These are phyloP conservation scores for Wickerhamomyces strasburgensis DNA, from an alignment of 805 yeast species.

Conservation along the genomic window DNA sequence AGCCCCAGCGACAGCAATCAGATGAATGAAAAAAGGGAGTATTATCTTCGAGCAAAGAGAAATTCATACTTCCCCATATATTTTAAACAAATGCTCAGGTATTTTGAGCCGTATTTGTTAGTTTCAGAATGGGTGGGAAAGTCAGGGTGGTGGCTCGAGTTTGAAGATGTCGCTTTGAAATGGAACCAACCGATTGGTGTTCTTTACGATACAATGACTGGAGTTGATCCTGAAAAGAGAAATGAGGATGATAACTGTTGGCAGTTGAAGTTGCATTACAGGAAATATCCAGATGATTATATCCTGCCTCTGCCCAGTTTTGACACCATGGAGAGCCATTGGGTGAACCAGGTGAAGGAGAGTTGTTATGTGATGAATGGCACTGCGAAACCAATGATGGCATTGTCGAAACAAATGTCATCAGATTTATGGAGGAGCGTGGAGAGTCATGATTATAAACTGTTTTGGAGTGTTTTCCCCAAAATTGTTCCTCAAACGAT, in stretches of 20 bases:
- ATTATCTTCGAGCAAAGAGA: constrained; percentile 30
- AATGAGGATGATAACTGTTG: constrained; percentile 35
- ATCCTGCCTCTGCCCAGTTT: constrained; percentile 35
- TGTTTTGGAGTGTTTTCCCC: constrained; percentile 19
- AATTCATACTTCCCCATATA: constrained; percentile 49
- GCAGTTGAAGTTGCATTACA: constrained; percentile 39
- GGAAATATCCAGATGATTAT: constrained; percentile 39
- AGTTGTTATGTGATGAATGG: constrained; percentile 73
- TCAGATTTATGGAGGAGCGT: constrained; percentile 52
- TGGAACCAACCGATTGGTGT: constrained; percentile 77
- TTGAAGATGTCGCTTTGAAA: constrained; percentile 54
- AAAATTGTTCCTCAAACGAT: constrained; percentile 23
- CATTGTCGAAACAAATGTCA: constrained; percentile 59
- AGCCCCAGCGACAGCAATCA: constrained; percentile 21
- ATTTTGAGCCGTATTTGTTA: constrained; percentile 32
- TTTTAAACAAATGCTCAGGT: constrained; percentile 32
- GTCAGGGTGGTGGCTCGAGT: constrained; percentile 59
- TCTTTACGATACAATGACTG: constrained; percentile 49
- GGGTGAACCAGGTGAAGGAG: constrained; percentile 82
- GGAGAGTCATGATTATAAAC: constrained; percentile 29
- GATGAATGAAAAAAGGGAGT: constrained; percentile 11
- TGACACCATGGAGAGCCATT: constrained; percentile 40
- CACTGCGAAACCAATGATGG: constrained; percentile 76
- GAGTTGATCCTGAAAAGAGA: constrained; percentile 30
- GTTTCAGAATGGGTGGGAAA: constrained; percentile 23